Base-by-base conservation (phyloP, 202 grass and related monocot genomes). In the Sporobolus alterniflorus region DNA sequence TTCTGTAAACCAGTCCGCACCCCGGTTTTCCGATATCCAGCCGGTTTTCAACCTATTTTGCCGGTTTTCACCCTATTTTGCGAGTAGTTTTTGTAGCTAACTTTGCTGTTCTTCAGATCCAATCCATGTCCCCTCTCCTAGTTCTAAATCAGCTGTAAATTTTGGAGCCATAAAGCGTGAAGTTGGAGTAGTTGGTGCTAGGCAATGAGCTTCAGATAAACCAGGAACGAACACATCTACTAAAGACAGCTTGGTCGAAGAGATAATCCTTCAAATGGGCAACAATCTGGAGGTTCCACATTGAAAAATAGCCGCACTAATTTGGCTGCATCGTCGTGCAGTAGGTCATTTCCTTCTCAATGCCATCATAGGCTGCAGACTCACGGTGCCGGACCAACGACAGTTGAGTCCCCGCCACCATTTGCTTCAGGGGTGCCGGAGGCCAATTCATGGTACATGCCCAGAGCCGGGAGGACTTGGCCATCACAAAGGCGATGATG, bases 131-230 rank as follows among this genome's bases (percentile, higher is more conserved):
- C 87, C 87, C 47, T 85, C 82, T 72, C 77, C 65, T 77, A 82
- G 87, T 59, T 89, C 65, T 47, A 89, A 32, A 85, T 70, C 82
- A 85, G 55, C 73, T 62, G 87, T 77, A 59, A 85, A 56, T 72
- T 76, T 82, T 72, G 87, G 87, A 82, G 87, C 87, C 64, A 89
- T 89, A 59, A 89, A 85, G 71, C 82, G 82, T 77, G 82, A 89
- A 66, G 87, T 89, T 85, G 82, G 87, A 85, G 77, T 67, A 47
- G 82, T 70, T 82, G 87, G 82, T 81, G 56, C 65, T 67, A 81
- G 71, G 64, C 76, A 82, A 60, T 57, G 9, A 14, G 64, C 47
- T 59, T 77, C 71, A 77, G 77, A 85, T 66, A 71, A 41, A 82
- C 28, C 71, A 85, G 65, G 71, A 81, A 72, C 47, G 81, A 72